Evolutionary conservation across 192 early-diverging fungal genomes (phyloP), one percentile per base, ranked within the genome.

Genomic region (Mortierella alpina): DNA sequence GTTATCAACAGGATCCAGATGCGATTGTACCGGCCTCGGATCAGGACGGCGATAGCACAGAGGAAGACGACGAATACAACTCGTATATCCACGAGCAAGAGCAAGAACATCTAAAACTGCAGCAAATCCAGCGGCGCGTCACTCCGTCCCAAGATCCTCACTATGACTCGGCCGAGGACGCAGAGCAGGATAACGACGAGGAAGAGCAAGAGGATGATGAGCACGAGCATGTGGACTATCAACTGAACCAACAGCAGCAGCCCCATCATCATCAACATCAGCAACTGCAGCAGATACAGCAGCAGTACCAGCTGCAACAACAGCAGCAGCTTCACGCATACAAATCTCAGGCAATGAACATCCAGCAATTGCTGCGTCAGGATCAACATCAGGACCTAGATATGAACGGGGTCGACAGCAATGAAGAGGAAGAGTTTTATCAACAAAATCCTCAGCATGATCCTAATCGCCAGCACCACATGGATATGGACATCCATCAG

Each of bases 11-110:
- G 48, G 67, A 69, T 41, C 14, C 45, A 39, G 74, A 76, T 47
- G 74, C 74, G 12, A 76, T 76, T 17, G 74, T 76, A n/a, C 74
- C 74, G 39, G 74, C 74, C 31, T 76, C 74, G n/a, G 74, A 76
- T 22, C 59, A 45, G 15, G 64, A 66, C 7, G 72, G 68, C 23
- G 74, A 76, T n/a, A 76, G 66, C 48, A 76, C 74, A 14, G 74
- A 69, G 9, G 74, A 76, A 40, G 74, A 76, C n/a, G 67, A 68
- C 13, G 74, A 68, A 48, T 76, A 76, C 41, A 69, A 55, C 60
- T 69, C 66, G 8, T 76, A 76, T 67, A 76, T 76, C 15, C 74
- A 76, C 46, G 59, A 80, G 50, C 77, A 80, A 59, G 59, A 70
- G 44, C 73, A 78, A 55, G 62, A 74, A 53, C 72, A 66, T 50